phyloP scores from a whole-genome alignment of 257 asterid species.

The Fraxinus excelsior region DNA sequence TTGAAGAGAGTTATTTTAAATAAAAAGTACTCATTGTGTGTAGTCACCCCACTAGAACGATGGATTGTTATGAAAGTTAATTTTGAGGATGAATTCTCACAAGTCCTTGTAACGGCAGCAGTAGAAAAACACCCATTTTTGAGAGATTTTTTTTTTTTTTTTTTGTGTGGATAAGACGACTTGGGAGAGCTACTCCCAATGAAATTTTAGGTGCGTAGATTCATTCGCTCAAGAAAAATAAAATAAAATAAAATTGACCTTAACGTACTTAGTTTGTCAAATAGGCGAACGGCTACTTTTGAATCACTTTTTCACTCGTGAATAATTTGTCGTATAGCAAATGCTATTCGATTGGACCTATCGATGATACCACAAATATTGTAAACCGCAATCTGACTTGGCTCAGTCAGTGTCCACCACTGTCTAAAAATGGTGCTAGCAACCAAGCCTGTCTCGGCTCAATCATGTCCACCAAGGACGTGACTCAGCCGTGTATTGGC shows the following conservation, averaged over 20 bases:
- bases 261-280: too few species aligned
- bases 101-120: not conserved
- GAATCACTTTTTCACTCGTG: too few species aligned
- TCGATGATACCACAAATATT: not conserved
- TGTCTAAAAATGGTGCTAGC: not conserved
- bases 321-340: too few species aligned
- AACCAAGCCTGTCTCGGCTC: not conserved
- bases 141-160: not conserved
- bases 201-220: too few species aligned
- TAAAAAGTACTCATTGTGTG: too few species aligned
- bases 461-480: constrained; percentile 3
- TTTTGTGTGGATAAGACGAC: not conserved
- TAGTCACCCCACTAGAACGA: not conserved
- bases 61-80: not conserved
- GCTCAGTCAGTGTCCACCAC: not conserved
- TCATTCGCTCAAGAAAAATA: too few species aligned
- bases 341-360: too few species aligned
- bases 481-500: not conserved
- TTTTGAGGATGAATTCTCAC: not conserved
- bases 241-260: too few species aligned
- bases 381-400: not conserved
- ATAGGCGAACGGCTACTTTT: too few species aligned
- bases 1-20: too few species aligned
- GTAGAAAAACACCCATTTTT: not conserved
- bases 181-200: too few species aligned